Conservation (phyloP, 73 alveolate species). For the Symbiodinium natans region DNA sequence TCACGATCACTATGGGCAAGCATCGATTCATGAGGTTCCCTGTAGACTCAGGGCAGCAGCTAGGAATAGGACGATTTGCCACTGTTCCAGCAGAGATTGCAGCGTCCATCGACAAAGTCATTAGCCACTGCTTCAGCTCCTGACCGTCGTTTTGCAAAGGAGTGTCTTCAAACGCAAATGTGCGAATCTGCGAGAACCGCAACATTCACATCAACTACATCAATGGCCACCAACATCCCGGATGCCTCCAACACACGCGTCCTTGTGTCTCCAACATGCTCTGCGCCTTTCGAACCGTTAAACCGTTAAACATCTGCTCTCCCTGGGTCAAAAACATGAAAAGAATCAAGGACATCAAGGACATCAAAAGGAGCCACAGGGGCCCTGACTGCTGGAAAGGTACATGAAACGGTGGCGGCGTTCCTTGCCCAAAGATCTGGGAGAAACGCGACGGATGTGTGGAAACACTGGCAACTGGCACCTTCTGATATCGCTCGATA, state of each 20-base stretch:
- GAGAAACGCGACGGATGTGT: neutral
- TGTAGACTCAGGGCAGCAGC: no score
- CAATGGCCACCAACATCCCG: neutral
- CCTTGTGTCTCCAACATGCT: slow-evolving; percentile 80
- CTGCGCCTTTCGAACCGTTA: no score
- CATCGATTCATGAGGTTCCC: no score
- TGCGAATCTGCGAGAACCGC: neutral
- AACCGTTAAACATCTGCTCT: no score
- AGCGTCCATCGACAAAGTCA: slow-evolving; percentile 19
- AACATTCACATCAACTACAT: neutral
- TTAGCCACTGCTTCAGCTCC: slow-evolving; percentile 85
- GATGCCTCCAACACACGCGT: slow-evolving; percentile 61
- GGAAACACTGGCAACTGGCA: neutral
- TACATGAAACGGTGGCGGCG: slow-evolving; percentile 49
- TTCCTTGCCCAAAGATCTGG: slow-evolving; percentile 15
- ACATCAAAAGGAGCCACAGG: neutral
- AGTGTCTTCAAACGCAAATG: no score
- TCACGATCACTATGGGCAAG: no score
- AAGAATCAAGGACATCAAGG: neutral
- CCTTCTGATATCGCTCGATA: slow-evolving; percentile 84
- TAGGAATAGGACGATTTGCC: neutral
- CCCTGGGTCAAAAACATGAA: no score
- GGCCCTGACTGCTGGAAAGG: slow-evolving; percentile 53
- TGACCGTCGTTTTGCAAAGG: neutral
- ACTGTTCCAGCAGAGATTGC: slow-evolving; percentile 19